Evolutionary conservation across 75 land plant genomes (phyloP).

Genomic region (Larix kaempferi): DNA sequence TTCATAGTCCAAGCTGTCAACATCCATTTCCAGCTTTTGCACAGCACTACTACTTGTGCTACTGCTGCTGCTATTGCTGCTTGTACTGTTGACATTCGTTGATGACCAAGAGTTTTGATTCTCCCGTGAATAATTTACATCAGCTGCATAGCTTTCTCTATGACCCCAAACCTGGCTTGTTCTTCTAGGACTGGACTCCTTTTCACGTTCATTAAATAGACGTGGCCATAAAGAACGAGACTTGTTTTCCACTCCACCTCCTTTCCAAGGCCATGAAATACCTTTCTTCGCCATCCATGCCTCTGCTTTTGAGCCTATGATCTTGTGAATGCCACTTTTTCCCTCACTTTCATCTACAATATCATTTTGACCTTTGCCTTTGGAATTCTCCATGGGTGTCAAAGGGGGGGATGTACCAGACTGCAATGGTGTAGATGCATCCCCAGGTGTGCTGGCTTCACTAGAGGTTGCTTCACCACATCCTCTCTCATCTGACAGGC

Average conservation of each 20-base stretch:
- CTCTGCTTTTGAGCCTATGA: conserved; percentile 70
- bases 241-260: conserved; percentile 29
- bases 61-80: conserved; percentile 76
- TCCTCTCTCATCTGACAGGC: conserved; percentile 45
- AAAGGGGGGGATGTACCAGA: conserved; percentile 23
- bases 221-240: conserved; percentile 49
- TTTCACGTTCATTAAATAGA: conserved; percentile 41
- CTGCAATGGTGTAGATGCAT: conserved; percentile 21
- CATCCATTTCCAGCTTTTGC: conserved; percentile 55
- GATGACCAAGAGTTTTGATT: conserved; percentile 64
- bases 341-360: conserved; percentile 53
- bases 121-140: conserved; percentile 38
- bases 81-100: conserved; percentile 60
- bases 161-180: conserved; percentile 19
- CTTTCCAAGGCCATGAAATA: conserved; percentile 84
- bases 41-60: conserved; percentile 58
- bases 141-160: not conserved
- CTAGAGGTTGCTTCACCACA: conserved; percentile 47
- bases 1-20: conserved; percentile 77
- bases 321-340: conserved; percentile 40
- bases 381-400: conserved; percentile 21
- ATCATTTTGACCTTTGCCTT: conserved; percentile 18
- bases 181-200: conserved; percentile 8
- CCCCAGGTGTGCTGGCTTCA: conserved; percentile 65
- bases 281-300: conserved; percentile 75